Conservation (phyloP, 2,329 filamentous ascomycete species). For the Rhinocladiella similis region DNA sequence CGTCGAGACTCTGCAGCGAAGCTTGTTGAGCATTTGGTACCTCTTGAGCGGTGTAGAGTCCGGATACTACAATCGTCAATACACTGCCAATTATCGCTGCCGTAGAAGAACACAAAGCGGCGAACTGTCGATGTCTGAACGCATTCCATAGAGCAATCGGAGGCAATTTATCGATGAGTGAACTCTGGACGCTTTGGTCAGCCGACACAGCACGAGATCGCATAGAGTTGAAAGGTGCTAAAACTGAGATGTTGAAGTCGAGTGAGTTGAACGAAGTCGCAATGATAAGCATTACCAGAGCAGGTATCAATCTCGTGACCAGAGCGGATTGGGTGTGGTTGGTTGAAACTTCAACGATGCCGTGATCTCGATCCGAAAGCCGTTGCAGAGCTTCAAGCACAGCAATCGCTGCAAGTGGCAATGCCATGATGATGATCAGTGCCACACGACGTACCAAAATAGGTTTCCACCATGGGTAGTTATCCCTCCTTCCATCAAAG, state of each 20-base stretch:
- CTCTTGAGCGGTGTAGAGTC: constrained; percentile 32
- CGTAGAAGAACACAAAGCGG: constrained; percentile 21
- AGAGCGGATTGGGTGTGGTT: constrained; percentile 2
- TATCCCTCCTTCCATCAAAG: too few species aligned
- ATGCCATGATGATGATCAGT: constrained; percentile 20
- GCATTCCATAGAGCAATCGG: constrained; percentile 11
- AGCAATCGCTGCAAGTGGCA: constrained; percentile 22
- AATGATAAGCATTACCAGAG: constrained; percentile 21
- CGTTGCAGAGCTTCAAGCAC: constrained; percentile 23
- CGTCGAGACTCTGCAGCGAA: constrained; percentile 26
- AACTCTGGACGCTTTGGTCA: background rate
- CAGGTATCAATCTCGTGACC: constrained; percentile 28
- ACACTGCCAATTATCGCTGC: constrained; percentile 25
- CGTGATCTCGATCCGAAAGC: constrained; percentile 26
- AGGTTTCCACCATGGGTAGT: constrained; percentile 18
- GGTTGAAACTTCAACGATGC: constrained; percentile 23
- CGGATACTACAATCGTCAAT: constrained; percentile 31
- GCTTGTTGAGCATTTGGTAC: constrained; percentile 22
- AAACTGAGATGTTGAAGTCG: constrained; percentile 26
- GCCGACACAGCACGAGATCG: background rate
- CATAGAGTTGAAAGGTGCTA: constrained; percentile 19
- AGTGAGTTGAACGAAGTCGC: constrained; percentile 21
- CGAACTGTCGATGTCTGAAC: constrained; percentile 13
- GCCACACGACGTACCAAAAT: background rate
- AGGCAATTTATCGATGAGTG: constrained; percentile 8